Percentiles rank a stretch among this genome's conserved stretches.
Evolutionary conservation across 2,329 filamentous ascomycete species (phyloP).

Genomic region (Ceratocystis colombiana): DNA sequence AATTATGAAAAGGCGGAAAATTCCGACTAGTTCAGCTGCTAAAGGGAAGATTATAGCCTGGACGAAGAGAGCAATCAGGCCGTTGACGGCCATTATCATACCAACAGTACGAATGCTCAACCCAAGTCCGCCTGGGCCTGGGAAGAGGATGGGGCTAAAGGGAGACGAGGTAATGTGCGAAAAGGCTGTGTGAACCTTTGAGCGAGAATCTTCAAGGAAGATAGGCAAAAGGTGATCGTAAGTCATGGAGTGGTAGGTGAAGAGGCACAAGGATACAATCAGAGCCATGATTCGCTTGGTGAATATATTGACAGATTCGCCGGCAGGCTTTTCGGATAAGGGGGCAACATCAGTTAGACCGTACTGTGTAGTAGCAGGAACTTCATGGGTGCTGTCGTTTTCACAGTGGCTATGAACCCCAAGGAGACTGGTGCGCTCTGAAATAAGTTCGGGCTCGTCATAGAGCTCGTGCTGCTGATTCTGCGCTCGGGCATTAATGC

Average conservation of each 20-base stretch:
- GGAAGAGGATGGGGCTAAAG: constrained; percentile 32
- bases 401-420: constrained; percentile 38
- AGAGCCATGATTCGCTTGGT: constrained; percentile 35
- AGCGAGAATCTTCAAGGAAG: constrained; percentile 71
- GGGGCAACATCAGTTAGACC: neutral
- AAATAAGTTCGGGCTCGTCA: constrained; percentile 30
- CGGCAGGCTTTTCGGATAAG: constrained; percentile 30
- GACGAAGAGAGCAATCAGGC: constrained; percentile 48
- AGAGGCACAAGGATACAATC: constrained; percentile 73
- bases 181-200: constrained; percentile 34
- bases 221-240: constrained; percentile 89
- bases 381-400: constrained; percentile 39
- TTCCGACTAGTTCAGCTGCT: constrained; percentile 47
- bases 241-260: constrained; percentile 91
- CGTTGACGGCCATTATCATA: constrained; percentile 50
- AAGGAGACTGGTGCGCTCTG: constrained; percentile 63
- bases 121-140: constrained; percentile 47
- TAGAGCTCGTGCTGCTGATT: constrained; percentile 37
- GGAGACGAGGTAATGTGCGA: constrained; percentile 29
- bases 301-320: constrained; percentile 21
- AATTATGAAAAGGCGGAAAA: constrained; percentile 49
- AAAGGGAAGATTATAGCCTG: constrained; percentile 53
- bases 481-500: constrained; percentile 51
- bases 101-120: constrained; percentile 54
- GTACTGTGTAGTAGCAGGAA: neutral